A percentile compares a stretch with the other conserved stretches of the same genome.
These are phyloP conservation scores for Cucumis sativus DNA, from an alignment of 306 rosid genomes.

Conservation along the genomic window Cucumber_9930_V3 NC_026660.2:10981501-10982000, in stretches of 20 bases:
- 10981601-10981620: constrained; percentile 43
- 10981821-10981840: constrained; percentile 1
- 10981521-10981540: constrained; percentile 78
- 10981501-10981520: constrained; percentile 86
- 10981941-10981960: constrained; percentile 27
- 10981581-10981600: constrained; percentile 13
- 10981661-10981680: constrained; percentile 46
- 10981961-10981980: constrained; percentile 32
- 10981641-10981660: constrained; percentile 27
- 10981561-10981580: constrained; percentile 47
- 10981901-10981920: not conserved
- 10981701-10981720: constrained; percentile 49
- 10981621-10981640: constrained; percentile 30
- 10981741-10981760: constrained; percentile 40
- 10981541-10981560: constrained; percentile 34
- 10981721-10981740: constrained; percentile 54
- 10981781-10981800: constrained; percentile 32
- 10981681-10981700: constrained; percentile 30
- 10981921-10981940: not conserved
- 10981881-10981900: not conserved
- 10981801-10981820: constrained; percentile 36
- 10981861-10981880: constrained; percentile 6
- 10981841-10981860: not conserved
- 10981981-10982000: constrained; percentile 14
- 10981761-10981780: constrained; percentile 29